Evolutionary conservation across 192 early-diverging fungal species (phyloP), one percentile per base, ranked within the genome.

Genomic region (Coemansia aciculifera): DNA sequence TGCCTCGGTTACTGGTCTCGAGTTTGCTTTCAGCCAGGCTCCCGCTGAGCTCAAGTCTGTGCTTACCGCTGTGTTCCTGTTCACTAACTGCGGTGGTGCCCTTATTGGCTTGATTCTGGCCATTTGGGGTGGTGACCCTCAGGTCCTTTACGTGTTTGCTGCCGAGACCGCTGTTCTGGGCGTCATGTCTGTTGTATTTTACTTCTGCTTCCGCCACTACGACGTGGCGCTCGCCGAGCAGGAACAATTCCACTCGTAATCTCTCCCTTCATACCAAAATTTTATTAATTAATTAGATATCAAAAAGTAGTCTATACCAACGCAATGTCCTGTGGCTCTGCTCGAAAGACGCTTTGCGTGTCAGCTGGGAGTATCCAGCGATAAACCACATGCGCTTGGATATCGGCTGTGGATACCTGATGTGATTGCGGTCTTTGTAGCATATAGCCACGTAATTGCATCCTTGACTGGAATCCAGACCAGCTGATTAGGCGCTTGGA

Each of bases 11-110:
- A 89, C 89, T 15, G 88, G 88, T 72, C 81, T 89, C 32, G 89
- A 89, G 77, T 90, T 84, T 69, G 90, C 86, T 17, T 91, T 83
- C 85, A 88, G 77, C 44, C 86, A 84, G 77, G 87, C 89, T 11
- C 86, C 89, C 15, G 70, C 73, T 4, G 66, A 69, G 49, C 86
- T 89, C 86, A 90, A 88, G 79, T 89, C 88, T 17, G 77, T 90
- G 10, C 86, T 91, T 36, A 90, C 87, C 77, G 81, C 88, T 10
- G 64, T 91, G 13, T 90, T 87, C 85, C 78, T 90, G 75, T 84
- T 87, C 67, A 88, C 77, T 23, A 81, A 75, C 78, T 84, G 81
- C 72, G 29, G 83, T 34, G 88, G 87, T 51, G 75, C 84, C 6
- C 70, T 15, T 69, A 68, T 39, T 69, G 73, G 73, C 68, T 36